Conservation (phyloP, 2,329 filamentous ascomycete species). For the Colletotrichum sp. region DNA sequence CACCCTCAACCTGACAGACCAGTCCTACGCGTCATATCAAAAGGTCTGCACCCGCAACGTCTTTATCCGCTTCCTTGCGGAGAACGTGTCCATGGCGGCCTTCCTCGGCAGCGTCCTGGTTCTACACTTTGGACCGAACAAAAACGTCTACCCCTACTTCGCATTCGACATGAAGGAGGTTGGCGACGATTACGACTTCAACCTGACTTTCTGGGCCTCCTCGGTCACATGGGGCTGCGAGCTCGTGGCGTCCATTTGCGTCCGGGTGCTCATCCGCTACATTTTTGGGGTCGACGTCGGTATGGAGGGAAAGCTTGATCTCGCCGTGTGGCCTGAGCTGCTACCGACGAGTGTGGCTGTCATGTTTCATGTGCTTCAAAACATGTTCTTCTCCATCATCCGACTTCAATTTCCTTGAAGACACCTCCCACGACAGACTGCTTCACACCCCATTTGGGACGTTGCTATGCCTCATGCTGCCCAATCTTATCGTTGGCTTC, state of each 20-base stretch:
- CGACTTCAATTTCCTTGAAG: slow-evolving; percentile 59
- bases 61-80: slow-evolving; percentile 70
- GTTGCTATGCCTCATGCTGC: neutral
- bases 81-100: slow-evolving; percentile 72
- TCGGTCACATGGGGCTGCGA: slow-evolving; percentile 72
- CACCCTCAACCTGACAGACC: slow-evolving; percentile 59
- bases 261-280: slow-evolving; percentile 61
- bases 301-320: slow-evolving; percentile 67
- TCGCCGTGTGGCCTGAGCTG: slow-evolving; percentile 71
- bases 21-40: slow-evolving; percentile 67
- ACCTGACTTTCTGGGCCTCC: slow-evolving; percentile 67
- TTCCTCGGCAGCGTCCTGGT: slow-evolving; percentile 71
- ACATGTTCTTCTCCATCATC: slow-evolving; percentile 75
- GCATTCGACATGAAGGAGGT: slow-evolving; percentile 59
- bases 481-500: neutral
- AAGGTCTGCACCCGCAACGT: slow-evolving; percentile 71
- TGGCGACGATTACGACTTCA: slow-evolving; percentile 60
- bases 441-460: neutral
- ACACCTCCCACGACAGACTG: neutral
- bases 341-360: slow-evolving; percentile 70
- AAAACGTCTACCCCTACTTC: slow-evolving; percentile 73
- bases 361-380: slow-evolving; percentile 72
- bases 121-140: slow-evolving; percentile 70
- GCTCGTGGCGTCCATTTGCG: slow-evolving; percentile 64
- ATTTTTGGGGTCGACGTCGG: slow-evolving; percentile 68